phyloP scores from a whole-genome alignment of 345 rosid species.

The Ceriops decandra region DNA sequence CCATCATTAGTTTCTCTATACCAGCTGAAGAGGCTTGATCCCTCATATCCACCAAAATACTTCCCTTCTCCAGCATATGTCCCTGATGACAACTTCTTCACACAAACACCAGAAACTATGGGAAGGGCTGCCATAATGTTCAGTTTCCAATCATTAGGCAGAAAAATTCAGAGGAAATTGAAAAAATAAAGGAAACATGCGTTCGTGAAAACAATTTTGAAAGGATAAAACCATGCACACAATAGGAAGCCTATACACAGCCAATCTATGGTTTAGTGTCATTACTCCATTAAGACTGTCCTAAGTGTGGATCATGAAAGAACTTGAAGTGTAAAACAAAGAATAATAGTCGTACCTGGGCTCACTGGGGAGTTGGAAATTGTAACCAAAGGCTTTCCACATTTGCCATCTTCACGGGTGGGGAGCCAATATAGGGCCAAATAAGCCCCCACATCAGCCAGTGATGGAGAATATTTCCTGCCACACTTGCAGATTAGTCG shows the following conservation, averaged over 20 bases:
- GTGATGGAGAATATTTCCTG: slow-evolving; percentile 80
- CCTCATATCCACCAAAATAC: slow-evolving; percentile 93
- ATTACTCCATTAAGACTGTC: background rate
- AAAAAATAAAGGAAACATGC: background rate
- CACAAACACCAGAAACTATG: slow-evolving; percentile 57
- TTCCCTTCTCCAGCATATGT: slow-evolving; percentile 83
- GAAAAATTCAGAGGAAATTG: background rate
- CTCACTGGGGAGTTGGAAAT: slow-evolving; percentile 64
- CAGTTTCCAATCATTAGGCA: slow-evolving; percentile 23
- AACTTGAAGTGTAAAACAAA: background rate
- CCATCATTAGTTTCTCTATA: slow-evolving; percentile 80
- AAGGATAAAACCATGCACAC: background rate
- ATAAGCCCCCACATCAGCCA: slow-evolving; percentile 79
- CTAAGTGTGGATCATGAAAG: background rate
- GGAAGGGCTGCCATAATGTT: slow-evolving; percentile 65
- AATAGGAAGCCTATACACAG: background rate
- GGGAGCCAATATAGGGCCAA: slow-evolving; percentile 84
- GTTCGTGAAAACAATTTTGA: background rate
- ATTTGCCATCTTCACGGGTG: slow-evolving; percentile 75
- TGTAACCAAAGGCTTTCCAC: slow-evolving; percentile 74
- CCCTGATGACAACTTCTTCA: slow-evolving; percentile 55
- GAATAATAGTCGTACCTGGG: slow-evolving; percentile 51
- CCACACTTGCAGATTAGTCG: slow-evolving; percentile 18
- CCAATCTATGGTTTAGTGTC: background rate
- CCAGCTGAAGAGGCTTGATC: slow-evolving; percentile 89